Percentiles rank a stretch among this genome's conserved stretches.
Evolutionary conservation across 208 protist species (phyloP).

Genomic region (Trypanosoma cruzi): DNA sequence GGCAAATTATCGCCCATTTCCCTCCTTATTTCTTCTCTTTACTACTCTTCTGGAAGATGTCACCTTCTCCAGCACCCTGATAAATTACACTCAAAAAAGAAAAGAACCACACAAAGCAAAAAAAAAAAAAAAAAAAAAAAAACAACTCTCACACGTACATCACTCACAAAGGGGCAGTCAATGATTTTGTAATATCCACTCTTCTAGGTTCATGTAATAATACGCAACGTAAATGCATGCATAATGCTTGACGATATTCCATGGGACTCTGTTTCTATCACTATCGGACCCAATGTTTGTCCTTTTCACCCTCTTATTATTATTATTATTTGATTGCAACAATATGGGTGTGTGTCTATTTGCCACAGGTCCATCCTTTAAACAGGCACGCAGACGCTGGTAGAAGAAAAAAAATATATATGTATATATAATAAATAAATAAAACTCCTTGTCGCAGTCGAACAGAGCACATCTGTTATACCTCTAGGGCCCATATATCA

Average conservation of each 20-base stretch:
- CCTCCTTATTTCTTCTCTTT: slow-evolving; percentile 3
- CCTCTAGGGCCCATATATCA: slow-evolving; percentile 35
- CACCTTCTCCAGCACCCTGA: background rate
- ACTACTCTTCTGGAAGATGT: no score
- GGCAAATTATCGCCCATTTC: slow-evolving; percentile 17
- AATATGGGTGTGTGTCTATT: background rate
- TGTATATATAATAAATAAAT: background rate
- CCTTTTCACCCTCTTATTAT: background rate
- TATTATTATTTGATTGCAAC: background rate
- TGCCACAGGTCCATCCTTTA: background rate
- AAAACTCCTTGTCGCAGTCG: background rate
- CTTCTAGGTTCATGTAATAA: background rate
- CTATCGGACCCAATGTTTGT: background rate
- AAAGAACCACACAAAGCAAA: slow-evolving; percentile 15
- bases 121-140: background rate
- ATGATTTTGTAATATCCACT: background rate
- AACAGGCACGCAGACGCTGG: no score
- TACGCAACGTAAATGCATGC: background rate
- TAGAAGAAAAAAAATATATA: background rate
- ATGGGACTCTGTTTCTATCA: background rate
- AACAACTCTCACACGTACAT: background rate
- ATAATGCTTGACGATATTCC: background rate
- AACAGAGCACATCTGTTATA: slow-evolving; percentile 16
- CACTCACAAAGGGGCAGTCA: background rate
- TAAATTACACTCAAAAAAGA: slow-evolving; percentile 2